phyloP scores from a whole-genome alignment of 306 rosid species.

The Begonia peltatifolia region DNA sequence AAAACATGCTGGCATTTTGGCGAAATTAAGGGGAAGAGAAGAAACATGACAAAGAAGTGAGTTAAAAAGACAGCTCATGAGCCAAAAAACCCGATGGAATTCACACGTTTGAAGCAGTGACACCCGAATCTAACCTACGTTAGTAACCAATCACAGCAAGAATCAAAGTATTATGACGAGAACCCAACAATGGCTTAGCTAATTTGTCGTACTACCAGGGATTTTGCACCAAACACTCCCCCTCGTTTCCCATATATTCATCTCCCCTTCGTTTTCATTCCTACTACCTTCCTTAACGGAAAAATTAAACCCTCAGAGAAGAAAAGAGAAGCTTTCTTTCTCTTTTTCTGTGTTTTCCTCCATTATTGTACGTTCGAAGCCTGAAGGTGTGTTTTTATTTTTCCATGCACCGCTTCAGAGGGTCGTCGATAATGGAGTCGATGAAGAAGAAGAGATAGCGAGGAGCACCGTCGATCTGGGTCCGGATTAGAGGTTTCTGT shows the following conservation, averaged over 20 bases:
- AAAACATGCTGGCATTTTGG: no score
- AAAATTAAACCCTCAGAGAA: neutral
- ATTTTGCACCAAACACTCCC: neutral
- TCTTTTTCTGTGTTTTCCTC: neutral
- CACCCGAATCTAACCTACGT: no score
- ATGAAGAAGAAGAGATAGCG: no score
- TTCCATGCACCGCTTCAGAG: no score
- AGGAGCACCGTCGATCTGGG: conserved; percentile 12
- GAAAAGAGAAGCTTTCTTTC: neutral
- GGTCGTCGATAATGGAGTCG: no score
- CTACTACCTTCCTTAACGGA: neutral
- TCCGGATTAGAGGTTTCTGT: neutral
- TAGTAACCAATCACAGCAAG: no score
- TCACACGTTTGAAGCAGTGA: no score
- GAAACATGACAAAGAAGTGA: no score
- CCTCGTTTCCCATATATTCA: neutral
- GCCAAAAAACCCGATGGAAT: no score
- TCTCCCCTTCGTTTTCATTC: neutral
- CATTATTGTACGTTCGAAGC: neutral
- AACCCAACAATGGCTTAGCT: neutral
- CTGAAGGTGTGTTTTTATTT: conserved; percentile 4
- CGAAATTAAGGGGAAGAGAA: no score
- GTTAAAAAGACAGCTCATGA: no score
- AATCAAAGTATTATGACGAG: neutral
- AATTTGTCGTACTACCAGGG: neutral